A percentile compares a stretch with the other conserved stretches of the same genome.
phyloP scores from a whole-genome alignment of 768 basidiomycete species.

The Rhodotorula kratochvilovae region DNA sequence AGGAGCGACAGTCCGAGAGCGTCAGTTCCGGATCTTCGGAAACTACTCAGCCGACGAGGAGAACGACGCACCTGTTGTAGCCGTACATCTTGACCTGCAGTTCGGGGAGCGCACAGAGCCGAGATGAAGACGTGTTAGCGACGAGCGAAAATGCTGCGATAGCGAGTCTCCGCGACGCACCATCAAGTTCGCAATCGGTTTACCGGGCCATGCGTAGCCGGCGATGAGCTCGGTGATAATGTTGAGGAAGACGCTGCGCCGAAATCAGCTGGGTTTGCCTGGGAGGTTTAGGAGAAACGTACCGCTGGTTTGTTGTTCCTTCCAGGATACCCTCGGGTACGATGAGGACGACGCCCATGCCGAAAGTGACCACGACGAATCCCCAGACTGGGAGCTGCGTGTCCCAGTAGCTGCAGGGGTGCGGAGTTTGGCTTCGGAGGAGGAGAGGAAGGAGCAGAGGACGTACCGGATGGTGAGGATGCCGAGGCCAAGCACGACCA shows the following conservation, averaged over 20 bases:
- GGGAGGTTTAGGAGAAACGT: conserved; percentile 47
- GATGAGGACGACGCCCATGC: conserved; percentile 75
- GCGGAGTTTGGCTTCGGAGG: too few relatives aligned
- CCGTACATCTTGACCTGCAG: too few relatives aligned
- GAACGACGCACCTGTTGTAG: too few relatives aligned
- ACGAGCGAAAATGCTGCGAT: conserved; percentile 70
- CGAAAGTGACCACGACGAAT: conserved; percentile 62
- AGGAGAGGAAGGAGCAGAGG: too few relatives aligned
- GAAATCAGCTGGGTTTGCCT: too few relatives aligned
- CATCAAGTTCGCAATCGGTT: conserved; percentile 83
- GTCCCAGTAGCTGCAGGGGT: conserved; percentile 62
- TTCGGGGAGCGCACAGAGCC: conserved; percentile 50
- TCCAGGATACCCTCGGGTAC: conserved; percentile 87
- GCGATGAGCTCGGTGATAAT: conserved; percentile 84
- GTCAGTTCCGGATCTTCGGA: background rate
- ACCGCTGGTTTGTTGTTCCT: conserved; percentile 82
- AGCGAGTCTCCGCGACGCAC: conserved; percentile 67
- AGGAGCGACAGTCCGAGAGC: background rate
- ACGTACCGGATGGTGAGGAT: conserved; percentile 56
- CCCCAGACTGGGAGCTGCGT: conserved; percentile 84
- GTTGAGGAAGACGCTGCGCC: conserved; percentile 56
- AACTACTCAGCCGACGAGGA: background rate
- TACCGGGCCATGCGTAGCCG: conserved; percentile 75
- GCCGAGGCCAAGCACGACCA: conserved; percentile 65
- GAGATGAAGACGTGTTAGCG: conserved; percentile 68